Percentiles rank a stretch among this genome's conserved stretches.
These are phyloP conservation scores for Penicillium oxalicum DNA, from an alignment of 2,329 filamentous ascomycete species.

Conservation along the genomic window DNA sequence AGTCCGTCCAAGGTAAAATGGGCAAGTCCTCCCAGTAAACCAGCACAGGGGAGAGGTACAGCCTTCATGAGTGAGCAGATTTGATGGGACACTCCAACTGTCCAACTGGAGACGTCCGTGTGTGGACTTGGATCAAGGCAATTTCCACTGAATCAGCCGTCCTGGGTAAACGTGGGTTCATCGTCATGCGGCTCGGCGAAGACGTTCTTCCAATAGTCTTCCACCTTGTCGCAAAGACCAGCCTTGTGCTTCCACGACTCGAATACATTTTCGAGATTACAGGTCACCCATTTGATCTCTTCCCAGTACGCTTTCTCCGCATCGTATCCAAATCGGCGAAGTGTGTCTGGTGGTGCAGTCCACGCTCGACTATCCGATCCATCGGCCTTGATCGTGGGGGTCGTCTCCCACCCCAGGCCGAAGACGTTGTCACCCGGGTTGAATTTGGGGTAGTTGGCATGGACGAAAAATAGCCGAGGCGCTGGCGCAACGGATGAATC, in stretches of 20 bases:
- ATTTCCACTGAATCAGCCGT: constrained; percentile 8
- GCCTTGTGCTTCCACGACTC: constrained; percentile 30
- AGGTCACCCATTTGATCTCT: constrained; percentile 38
- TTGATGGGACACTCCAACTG: too few relatives aligned
- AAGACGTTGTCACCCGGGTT: constrained; percentile 37
- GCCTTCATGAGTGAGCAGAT: too few relatives aligned
- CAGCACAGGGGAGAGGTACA: too few relatives aligned
- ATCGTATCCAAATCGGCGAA: constrained; percentile 36
- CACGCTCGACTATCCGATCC: constrained; percentile 34
- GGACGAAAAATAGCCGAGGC: constrained; percentile 36
- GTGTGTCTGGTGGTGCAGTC: constrained; percentile 29
- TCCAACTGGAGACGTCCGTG: too few relatives aligned
- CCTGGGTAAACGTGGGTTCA: constrained; percentile 27
- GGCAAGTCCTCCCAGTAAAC: too few relatives aligned
- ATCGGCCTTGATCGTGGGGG: constrained; percentile 32
- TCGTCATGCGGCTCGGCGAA: constrained; percentile 30
- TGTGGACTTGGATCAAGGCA: too few relatives aligned
- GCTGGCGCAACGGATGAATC: constrained; percentile 27
- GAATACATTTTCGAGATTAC: constrained; percentile 31
- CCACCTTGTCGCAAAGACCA: constrained; percentile 26
- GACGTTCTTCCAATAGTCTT: constrained; percentile 32
- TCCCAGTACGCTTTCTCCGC: constrained; percentile 37
- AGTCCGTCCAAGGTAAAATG: too few relatives aligned
- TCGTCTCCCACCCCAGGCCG: constrained; percentile 33
- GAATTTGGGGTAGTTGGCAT: constrained; percentile 40